phyloP scores from a whole-genome alignment of 2,329 filamentous ascomycete species.

The Trichoderma aggressivum region DNA sequence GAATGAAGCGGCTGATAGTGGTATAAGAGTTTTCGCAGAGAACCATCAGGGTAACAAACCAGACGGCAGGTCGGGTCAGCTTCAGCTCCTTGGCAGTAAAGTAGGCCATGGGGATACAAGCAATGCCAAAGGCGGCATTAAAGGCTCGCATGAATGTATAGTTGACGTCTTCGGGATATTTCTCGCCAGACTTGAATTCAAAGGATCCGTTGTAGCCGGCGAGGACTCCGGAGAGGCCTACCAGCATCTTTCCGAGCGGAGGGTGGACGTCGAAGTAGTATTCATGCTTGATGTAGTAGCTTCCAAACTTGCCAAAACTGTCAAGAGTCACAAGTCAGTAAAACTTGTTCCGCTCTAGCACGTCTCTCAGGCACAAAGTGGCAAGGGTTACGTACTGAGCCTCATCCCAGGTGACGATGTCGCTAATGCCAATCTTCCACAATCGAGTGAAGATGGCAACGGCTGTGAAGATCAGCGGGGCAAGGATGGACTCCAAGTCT shows the following conservation, averaged over 20 bases:
- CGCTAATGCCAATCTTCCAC: constrained; percentile 66
- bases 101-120: constrained; percentile 91
- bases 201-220: constrained; percentile 99
- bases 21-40: constrained; percentile 99
- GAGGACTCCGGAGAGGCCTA: constrained; percentile 91
- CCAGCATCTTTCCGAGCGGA: constrained; percentile 96
- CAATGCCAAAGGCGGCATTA: constrained; percentile 90
- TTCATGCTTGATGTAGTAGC: constrained; percentile 97
- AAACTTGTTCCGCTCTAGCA: not conserved
- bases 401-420: constrained; percentile 66
- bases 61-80: constrained; percentile 81
- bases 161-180: constrained; percentile 87
- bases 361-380: not conserved
- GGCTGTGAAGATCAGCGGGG: constrained; percentile 58
- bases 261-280: constrained; percentile 95
- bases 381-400: constrained; percentile 51
- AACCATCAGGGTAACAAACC: constrained; percentile 95
- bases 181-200: constrained; percentile 98
- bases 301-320: constrained; percentile 95
- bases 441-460: constrained; percentile 64
- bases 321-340: constrained; percentile 16
- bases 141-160: constrained; percentile 99
- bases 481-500: constrained; percentile 61
- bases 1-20: constrained; percentile 96
- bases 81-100: constrained; percentile 90